These are phyloP conservation scores for Salvia miltiorrhiza DNA, from an alignment of 257 asterid genomes.

Conservation along the genomic window DNA sequence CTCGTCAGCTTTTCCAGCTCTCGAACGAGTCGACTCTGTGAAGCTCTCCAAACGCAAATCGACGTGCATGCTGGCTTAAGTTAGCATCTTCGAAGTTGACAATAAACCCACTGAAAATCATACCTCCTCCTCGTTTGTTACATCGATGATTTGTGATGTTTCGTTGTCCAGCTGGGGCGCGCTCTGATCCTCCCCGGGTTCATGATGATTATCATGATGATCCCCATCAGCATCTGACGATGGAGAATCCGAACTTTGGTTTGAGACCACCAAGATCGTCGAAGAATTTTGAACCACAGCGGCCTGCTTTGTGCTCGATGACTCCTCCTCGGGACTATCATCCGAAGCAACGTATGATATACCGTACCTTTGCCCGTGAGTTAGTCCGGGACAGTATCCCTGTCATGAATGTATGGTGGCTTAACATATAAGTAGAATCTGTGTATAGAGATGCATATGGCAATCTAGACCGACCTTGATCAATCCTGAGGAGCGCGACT, in stretches of 20 bases:
- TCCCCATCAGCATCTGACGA: conserved; percentile 29
- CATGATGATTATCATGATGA: conserved; percentile 26
- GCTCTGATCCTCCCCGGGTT: conserved; percentile 20
- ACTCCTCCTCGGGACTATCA: conserved; percentile 32
- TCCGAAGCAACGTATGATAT: conserved; percentile 49
- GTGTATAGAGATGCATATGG: background rate
- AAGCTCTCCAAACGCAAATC: conserved; percentile 1
- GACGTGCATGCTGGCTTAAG: conserved; percentile 3
- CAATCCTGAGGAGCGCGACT: conserved; percentile 47
- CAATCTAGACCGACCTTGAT: conserved; percentile 54
- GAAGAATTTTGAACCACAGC: conserved; percentile 37
- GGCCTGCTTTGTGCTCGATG: conserved; percentile 36
- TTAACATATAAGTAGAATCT: conserved; percentile 7
- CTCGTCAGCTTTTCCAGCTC: conserved; percentile 11
- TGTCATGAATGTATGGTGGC: conserved; percentile 27
- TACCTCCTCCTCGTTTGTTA: conserved; percentile 14
- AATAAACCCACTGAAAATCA: background rate
- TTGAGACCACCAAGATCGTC: conserved; percentile 28
- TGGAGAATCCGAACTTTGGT: conserved; percentile 26
- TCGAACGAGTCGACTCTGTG: background rate
- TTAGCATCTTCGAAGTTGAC: conserved; percentile 16
- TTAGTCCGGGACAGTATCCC: conserved; percentile 93
- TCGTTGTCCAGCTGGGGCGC: conserved; percentile 24
- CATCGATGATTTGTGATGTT: conserved; percentile 21
- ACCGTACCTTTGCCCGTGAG: conserved; percentile 82